Percentiles rank a stretch among this genome's conserved stretches.
Conservation (phyloP, 73 alveolate species). For the Paramecium bursaria region DNA sequence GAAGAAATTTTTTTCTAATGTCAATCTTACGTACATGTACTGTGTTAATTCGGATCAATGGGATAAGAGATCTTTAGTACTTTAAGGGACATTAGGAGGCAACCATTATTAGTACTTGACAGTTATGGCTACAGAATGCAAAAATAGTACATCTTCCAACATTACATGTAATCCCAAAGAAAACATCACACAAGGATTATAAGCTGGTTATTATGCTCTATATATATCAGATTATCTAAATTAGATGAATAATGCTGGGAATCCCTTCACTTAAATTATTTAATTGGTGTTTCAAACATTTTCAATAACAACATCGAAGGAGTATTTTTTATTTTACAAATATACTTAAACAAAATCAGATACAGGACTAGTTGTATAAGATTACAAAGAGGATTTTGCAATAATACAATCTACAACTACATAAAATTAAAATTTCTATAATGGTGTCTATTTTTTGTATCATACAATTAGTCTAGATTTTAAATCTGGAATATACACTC, state of each 20-base stretch:
- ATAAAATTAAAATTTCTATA: not conserved
- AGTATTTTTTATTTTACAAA: not conserved
- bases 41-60: conserved; percentile 29
- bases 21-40: not conserved
- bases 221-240: conserved; percentile 21
- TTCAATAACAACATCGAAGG: conserved; percentile 17
- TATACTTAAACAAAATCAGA: not conserved
- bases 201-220: conserved; percentile 20
- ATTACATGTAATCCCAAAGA: conserved; percentile 20
- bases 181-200: not conserved
- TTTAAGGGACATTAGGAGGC: conserved; percentile 6
- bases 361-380: not conserved
- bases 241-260: conserved; percentile 3
- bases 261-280: conserved; percentile 22
- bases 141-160: conserved; percentile 1
- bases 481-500: not conserved
- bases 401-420: not conserved
- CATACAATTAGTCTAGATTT: not conserved
- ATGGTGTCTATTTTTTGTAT: not conserved
- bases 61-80: conserved; percentile 18
- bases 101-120: not conserved
- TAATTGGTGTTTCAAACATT: not conserved
- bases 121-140: not conserved
- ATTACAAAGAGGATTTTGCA: not conserved
- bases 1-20: not conserved